Percentiles rank a stretch among this genome's conserved stretches.
phyloP scores from a whole-genome alignment of 257 asterid genomes.

The Knoxia roxburghii region DNA sequence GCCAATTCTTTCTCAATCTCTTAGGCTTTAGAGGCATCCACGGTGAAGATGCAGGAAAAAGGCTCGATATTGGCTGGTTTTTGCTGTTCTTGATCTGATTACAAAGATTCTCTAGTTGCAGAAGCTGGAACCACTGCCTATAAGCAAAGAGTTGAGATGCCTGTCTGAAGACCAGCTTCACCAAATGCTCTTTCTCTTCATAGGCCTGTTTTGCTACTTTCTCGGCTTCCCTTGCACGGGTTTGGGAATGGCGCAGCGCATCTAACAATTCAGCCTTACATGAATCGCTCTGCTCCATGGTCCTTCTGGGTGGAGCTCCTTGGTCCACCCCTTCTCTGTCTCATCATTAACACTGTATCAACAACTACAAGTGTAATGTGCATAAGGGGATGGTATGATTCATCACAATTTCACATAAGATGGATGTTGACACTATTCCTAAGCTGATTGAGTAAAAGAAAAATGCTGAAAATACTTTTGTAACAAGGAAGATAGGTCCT shows the following conservation, averaged over 20 bases:
- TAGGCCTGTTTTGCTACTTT: conserved; percentile 57
- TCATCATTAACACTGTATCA: background rate
- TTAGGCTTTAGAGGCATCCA: conserved; percentile 35
- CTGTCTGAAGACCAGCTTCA: conserved; percentile 65
- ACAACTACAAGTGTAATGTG: background rate
- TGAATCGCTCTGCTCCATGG: conserved; percentile 19
- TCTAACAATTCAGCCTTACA: conserved; percentile 57
- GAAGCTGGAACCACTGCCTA: conserved; percentile 77
- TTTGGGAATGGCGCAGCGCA: conserved; percentile 84
- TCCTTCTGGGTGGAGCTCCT: conserved; percentile 21
- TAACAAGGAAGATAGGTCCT: background rate
- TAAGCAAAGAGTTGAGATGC: conserved; percentile 90
- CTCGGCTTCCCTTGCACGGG: conserved; percentile 97
- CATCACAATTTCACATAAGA: too few species aligned
- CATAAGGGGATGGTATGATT: too few species aligned
- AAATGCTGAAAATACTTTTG: background rate
- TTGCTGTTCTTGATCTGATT: conserved; percentile 46
- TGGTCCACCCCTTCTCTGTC: conserved; percentile 34
- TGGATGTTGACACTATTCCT: background rate
- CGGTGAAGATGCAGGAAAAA: conserved; percentile 33
- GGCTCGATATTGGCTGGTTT: conserved; percentile 32
- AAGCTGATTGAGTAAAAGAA: background rate
- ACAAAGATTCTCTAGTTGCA: conserved; percentile 66
- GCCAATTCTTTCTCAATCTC: conserved; percentile 34
- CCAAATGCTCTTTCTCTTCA: conserved; percentile 64